Evolutionary conservation across 805 yeast species (phyloP), one percentile per base, ranked within the genome.

Genomic region (Lipomyces kockii): DNA sequence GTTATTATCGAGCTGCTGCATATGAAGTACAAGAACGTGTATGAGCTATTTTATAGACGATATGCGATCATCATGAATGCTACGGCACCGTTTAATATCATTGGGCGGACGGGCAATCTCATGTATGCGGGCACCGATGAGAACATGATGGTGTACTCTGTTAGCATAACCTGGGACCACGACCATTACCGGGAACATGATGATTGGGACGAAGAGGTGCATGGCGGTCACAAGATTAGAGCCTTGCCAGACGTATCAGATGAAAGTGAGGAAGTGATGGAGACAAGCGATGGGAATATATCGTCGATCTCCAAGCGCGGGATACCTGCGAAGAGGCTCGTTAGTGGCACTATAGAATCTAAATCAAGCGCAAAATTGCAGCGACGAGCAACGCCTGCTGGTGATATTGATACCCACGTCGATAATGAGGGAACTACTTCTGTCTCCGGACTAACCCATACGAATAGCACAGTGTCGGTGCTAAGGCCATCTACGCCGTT

Each of bases 71-170:
- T 66, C 56, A 66, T 63, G 70, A 66, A 66, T 27, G 64, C 58
- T 2, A 66, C 70, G 25, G 70, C 70, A 3, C 70, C 70, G 20
- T 66, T 66, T 27, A 57, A 66, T n/a, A 60, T 64, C 59, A 57
- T 66, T 20, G 70, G 69, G n/a, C 51, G 69, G 34, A 64, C 70
- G 5, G 58, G 51, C n/a, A 65, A 51, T 27, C 34, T 66, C 32
- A 55, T 59, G 37, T 66, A 66, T 20, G 61, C 60, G 12, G 70
- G 70, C 17, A 34, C 39, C 4, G 68, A 64, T 39, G 64, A 43
- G 49, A 22, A 37, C 4, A 37, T 32, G 2, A 64, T 66, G 68
- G 14, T 66, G 12, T 66, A 66, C 46, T 37, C 69, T 3, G 70
- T 66, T 20, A 60, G 65, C 27, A 63, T 66, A 53, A 27, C 35